Evolutionary conservation across 2,329 filamentous ascomycete genomes (phyloP).

Genomic region (Macrophomina tecta): DNA sequence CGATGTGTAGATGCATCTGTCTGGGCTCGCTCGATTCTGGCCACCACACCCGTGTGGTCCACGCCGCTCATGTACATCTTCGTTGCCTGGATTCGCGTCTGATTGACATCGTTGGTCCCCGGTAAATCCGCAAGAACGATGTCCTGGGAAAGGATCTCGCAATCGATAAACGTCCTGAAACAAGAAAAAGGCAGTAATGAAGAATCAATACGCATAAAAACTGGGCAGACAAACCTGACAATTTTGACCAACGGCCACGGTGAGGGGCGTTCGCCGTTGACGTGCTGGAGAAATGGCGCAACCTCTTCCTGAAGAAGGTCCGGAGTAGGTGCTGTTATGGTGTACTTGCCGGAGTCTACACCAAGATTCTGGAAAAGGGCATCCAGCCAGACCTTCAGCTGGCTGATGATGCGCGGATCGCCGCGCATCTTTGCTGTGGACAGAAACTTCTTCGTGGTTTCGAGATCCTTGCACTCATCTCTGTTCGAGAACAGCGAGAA

Average conservation of each 20-base stretch:
- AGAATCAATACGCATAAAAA: not conserved
- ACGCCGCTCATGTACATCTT: constrained; percentile 32
- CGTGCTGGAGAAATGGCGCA: not conserved
- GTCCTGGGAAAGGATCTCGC: constrained; percentile 27
- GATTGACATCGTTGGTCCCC: constrained; percentile 32
- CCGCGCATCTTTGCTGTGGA: not conserved
- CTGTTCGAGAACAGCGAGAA: not conserved
- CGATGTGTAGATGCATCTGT: constrained; percentile 29
- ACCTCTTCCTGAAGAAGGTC: not conserved
- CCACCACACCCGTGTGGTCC: constrained; percentile 34
- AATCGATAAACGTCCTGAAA: constrained; percentile 26
- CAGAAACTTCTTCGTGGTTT: not conserved
- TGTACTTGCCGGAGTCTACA: not conserved
- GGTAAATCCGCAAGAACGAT: constrained; percentile 34
- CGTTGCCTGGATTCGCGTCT: constrained; percentile 28
- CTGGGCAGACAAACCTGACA: constrained; percentile 25
- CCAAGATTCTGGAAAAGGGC: not conserved
- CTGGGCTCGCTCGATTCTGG: constrained; percentile 31
- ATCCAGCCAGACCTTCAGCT: not conserved
- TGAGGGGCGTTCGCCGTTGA: not conserved
- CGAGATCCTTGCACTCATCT: not conserved
- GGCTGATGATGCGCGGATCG: not conserved
- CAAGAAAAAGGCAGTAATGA: not conserved
- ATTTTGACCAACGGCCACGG: constrained; percentile 37
- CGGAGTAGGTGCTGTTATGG: not conserved